phyloP scores from a whole-genome alignment of 257 asterid genomes.

The Solanum clarkiae region DNA sequence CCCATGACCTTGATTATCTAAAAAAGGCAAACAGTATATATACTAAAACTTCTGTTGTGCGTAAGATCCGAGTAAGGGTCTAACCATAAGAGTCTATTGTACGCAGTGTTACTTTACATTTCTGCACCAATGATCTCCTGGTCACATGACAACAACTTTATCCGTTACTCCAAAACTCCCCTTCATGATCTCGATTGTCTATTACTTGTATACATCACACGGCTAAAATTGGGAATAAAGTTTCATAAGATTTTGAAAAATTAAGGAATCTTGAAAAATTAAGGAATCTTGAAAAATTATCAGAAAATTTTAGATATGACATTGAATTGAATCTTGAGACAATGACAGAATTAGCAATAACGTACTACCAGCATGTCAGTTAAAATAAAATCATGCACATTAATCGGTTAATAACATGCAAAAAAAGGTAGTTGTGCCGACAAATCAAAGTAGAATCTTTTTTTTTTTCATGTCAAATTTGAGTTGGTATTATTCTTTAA shows the following conservation, averaged over 20 bases:
- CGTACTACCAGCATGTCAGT: not conserved
- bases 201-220: not conserved
- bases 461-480: not conserved
- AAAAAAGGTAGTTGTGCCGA: not conserved
- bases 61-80: accelerated
- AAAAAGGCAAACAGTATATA: no score
- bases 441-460: not conserved
- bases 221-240: not conserved
- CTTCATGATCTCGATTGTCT: not conserved
- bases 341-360: not conserved
- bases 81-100: no score
- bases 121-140: no score
- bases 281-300: not conserved
- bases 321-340: not conserved
- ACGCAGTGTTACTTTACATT: no score
- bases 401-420: not conserved
- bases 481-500: not conserved
- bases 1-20: no score
- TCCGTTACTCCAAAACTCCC: no score
- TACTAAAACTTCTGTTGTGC: no score
- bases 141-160: no score
- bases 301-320: not conserved
- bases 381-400: not conserved
- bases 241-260: not conserved
- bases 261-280: not conserved